Base-by-base conservation (phyloP, 1,284 basidiomycete genomes). In the Trichosporon sp. region DNA sequence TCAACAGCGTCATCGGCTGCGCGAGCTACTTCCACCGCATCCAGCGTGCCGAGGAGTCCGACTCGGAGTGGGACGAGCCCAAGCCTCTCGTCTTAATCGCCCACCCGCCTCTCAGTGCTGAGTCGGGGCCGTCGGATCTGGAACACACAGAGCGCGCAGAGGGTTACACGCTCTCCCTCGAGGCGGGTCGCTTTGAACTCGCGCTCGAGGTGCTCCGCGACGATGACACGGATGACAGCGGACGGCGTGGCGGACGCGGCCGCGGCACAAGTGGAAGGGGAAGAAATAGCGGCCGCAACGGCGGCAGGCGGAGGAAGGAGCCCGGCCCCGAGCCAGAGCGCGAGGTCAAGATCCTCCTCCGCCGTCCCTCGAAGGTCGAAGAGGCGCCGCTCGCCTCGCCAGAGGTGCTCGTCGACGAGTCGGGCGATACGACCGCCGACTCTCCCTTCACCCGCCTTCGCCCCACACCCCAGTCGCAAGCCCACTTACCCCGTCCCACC, bases 101-200 rank as follows among this genome's bases (percentile, higher is more conserved):
- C 1, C 77, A 77, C 65, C 74, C 77, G 27, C 76, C 77, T 2
- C 64, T 77, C 8, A 69, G 63, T 16, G 73, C 76, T 14, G 74
- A 77, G 61, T 69, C 74, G n/a, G 71, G 67, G 25, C 70, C 74
- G 37, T 61, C 65, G 6, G 40, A 54, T 3, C 19, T 27, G 25
- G 60, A 61, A 5, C 57, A 73, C 52, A 69, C 68, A 1, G 72
- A 77, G 29, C 59, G 77, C 49, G 75, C 72, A 1, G 77, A 78
- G 56, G 77, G 77, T 9, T 75, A 77, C 59, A 62, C 73, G 1
- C 65, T 78, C 27, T 68, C 70, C 11, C 71, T 77, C 34, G 76
- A 78, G 69, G 77, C 77, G 3, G 75, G 73, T 29, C 65, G 77
- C 6, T 78, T 75, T 58, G 77, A 77, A 65, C 64, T 78, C 27